Evolutionary conservation across 106 monocot species (phyloP).

Genomic region (Allium fistulosum): DNA sequence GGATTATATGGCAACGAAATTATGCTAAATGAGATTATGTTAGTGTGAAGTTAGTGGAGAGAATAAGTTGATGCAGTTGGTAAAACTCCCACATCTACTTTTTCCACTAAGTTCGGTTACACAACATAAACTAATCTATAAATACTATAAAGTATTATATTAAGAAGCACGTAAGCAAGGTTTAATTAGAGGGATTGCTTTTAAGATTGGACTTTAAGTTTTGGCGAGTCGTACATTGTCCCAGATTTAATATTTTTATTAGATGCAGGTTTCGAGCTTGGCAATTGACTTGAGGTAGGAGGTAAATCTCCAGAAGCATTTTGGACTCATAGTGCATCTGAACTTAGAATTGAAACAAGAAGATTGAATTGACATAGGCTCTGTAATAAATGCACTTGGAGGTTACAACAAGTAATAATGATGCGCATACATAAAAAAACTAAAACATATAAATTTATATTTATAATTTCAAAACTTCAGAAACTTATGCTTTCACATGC

Average conservation of each 20-base stretch:
- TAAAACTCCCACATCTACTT: too few relatives aligned
- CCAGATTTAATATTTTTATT: conserved; percentile 45
- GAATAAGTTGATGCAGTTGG: too few relatives aligned
- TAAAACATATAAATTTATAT: neutral
- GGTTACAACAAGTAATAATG: conserved; percentile 1
- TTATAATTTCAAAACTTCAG: neutral
- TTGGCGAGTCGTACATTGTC: conserved; percentile 19
- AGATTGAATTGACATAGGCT: conserved; percentile 96
- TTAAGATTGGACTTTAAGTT: conserved; percentile 6
- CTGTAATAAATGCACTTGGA: conserved; percentile 26
- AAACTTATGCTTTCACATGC: neutral
- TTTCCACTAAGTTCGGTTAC: too few relatives aligned
- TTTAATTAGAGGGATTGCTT: conserved; percentile 16
- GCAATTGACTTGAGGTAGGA: conserved; percentile 19
- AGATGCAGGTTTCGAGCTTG: conserved; percentile 27
- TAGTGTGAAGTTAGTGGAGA: too few relatives aligned
- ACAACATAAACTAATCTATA: too few relatives aligned
- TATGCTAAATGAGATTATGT: too few relatives aligned
- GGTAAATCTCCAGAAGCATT: conserved; percentile 29
- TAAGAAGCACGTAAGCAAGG: too few relatives aligned
- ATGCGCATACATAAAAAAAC: neutral
- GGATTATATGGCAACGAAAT: too few relatives aligned
- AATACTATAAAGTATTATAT: too few relatives aligned
- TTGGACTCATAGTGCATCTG: conserved; percentile 36
- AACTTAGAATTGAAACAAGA: conserved; percentile 59